These are phyloP conservation scores for Podospora anserina DNA, from an alignment of 495 filamentous ascomycete genomes.

Conservation along the genomic window DNA sequence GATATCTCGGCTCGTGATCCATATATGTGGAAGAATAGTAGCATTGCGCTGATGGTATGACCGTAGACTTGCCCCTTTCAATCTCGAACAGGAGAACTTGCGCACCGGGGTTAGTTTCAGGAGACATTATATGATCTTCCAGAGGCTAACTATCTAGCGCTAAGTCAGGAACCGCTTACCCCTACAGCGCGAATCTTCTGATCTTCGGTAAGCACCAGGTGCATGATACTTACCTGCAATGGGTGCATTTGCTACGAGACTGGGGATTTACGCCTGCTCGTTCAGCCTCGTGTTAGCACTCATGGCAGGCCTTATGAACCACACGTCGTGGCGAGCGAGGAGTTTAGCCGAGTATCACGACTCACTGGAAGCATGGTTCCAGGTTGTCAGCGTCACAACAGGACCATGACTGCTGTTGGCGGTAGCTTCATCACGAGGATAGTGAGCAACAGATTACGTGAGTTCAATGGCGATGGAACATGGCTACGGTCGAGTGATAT, in stretches of 20 bases:
- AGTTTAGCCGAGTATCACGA: too few species aligned
- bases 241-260: not conserved
- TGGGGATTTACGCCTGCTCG: not conserved
- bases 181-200: not conserved
- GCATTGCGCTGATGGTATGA: not conserved
- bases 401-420: not conserved
- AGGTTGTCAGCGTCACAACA: not conserved
- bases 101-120: too few species aligned
- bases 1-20: not conserved
- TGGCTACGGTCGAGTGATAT: too few species aligned
- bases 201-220: too few species aligned
- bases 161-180: not conserved
- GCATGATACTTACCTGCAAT: not conserved
- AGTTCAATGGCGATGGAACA: too few species aligned
- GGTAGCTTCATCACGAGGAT: not conserved
- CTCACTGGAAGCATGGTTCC: not conserved
- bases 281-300: not conserved
- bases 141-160: not conserved
- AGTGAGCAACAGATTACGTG: not conserved
- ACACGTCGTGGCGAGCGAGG: too few species aligned
- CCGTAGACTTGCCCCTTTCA: not conserved
- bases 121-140: not conserved
- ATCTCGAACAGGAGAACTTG: not conserved
- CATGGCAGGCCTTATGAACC: too few species aligned
- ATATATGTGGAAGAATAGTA: not conserved